Evolutionary conservation across 2,329 filamentous ascomycete genomes (phyloP), one percentile per base, ranked within the genome.

Genomic region (Epichloe gansuensis): DNA sequence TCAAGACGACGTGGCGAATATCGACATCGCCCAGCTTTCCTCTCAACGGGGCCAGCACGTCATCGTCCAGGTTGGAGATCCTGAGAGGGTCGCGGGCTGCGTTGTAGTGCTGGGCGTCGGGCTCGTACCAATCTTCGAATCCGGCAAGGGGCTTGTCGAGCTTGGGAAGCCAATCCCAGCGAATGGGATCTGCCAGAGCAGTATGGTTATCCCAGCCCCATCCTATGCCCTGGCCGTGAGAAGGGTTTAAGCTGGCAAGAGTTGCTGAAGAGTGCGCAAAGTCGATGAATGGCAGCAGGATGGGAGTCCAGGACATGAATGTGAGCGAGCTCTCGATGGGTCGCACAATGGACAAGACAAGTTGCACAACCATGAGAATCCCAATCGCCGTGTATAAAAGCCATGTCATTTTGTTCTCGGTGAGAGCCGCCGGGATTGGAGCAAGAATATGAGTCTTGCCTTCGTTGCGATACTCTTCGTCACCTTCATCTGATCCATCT

Each of bases 1-100:
- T 52, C 38, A 73, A 55, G 7, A 74, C 58, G 3, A 74, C 62
- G 52, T 74, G 71, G 51, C 70, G 69, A 50, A 74, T 67, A 6
- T 66, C 63, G 9, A 71, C 60, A 2, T 62, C 60, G 8, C 52
- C 17, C 5, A 69, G 50, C 39, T 60, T 62, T 6, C 52, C 58
- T 2, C 57, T 59, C 8, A 69, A 58, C 1, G 57, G 54, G 6
- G 60, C 49, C 1, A 67, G 54, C 0, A 72, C 46, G 0, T 61
- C 63, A 21, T 69, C 58, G 6, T 70, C 57, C 1, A 71, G 59
- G 44, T 73, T 73, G 3, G 68, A 67, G n/a, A 72, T 63, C 45
- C 67, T 68, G 39, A 73, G 45, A 1, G 71, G 71, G 34, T 73
- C 71, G 9, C 58, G 50, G 1, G 59, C 56, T 2, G 71, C 62